Evolutionary conservation across 116 monocot species (phyloP).

Genomic region (Iris pallida): DNA sequence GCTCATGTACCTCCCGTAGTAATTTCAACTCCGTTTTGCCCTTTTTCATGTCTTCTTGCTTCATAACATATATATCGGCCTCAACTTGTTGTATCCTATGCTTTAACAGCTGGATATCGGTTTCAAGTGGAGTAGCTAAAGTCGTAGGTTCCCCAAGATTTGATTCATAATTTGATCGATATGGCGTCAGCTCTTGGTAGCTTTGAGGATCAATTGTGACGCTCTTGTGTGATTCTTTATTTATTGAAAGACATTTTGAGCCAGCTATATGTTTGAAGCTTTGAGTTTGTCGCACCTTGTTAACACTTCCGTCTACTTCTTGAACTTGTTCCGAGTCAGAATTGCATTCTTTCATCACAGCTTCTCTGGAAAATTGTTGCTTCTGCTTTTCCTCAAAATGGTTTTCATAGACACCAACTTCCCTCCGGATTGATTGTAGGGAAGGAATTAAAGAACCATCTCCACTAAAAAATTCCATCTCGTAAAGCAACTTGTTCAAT

Average conservation of each 20-base stretch:
- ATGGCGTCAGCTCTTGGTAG: background rate
- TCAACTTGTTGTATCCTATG: conserved; percentile 16
- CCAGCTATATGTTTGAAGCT: conserved; percentile 8
- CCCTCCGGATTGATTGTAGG: conserved; percentile 4
- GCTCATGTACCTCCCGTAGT: conserved; percentile 17
- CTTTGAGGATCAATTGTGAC: background rate
- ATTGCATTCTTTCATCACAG: background rate
- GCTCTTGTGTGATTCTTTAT: background rate
- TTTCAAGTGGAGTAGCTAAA: background rate
- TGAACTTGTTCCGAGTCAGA: conserved; percentile 1
- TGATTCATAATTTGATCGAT: background rate
- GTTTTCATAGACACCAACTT: conserved; percentile 11
- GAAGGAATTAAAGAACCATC: conserved; percentile 4
- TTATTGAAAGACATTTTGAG: background rate
- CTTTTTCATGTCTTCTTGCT: conserved; percentile 12
- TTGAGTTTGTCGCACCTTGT: background rate
- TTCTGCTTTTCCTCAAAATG: conserved; percentile 10
- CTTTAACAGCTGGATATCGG: conserved; percentile 21
- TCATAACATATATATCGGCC: conserved; percentile 18
- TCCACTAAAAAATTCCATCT: conserved; percentile 5
- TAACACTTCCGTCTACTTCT: background rate
- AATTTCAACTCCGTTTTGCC: conserved; percentile 16
- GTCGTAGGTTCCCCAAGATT: background rate
- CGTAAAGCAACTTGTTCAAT: conserved; percentile 11
- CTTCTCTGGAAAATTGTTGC: background rate